Base-by-base conservation (phyloP, 2,329 filamentous ascomycete species). In the Penicillium verrucosum region DNA sequence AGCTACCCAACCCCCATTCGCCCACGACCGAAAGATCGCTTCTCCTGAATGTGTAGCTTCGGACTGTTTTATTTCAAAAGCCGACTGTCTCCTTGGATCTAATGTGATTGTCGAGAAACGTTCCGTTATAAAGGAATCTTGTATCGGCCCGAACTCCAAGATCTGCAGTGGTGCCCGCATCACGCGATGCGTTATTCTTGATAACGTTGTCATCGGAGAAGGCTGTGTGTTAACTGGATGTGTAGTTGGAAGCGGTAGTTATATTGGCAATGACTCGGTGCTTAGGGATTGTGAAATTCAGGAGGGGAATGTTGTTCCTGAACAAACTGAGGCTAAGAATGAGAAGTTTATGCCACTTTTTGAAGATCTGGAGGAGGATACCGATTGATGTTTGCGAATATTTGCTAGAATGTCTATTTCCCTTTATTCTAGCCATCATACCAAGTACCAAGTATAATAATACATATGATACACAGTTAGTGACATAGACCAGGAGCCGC, bases 261-360 rank as follows among this genome's bases (percentile, higher is more conserved):
- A 7, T 21, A n/a, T 53, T 21, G 50, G 32, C 4, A 46, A 44
- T 12, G 27, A 23, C 5, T 53, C 50, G 3, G 32, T 46, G 25
- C 42, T 53, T 9, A 38, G 10, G 4, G 41, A 45, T 16, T 53
- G 50, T 37, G 41, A 53, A 18, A n/a, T 46, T 30, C 42, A 53
- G 14, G 41, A 32, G 25, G 42, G 32, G 5, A 23, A 46, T 32
- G 14, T 27, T 38, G 25, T 53, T 11, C 42, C 42, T 30, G 50
- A 38, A 3, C 2, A 37, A 30, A 53, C 50, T 3, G 42, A 53
- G 23, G 50, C 41, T n/a, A 46, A 40, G 32, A 32, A 46, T 2
- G 42, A 53, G 25, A 53, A 38, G 32, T 38, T 53, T 16, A 53
- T 30, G 41, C 50, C 50, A 23, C 21, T 53, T 16, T 38, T 46